Evolutionary conservation across 2,329 filamentous ascomycete genomes (phyloP), one percentile per base, ranked within the genome.

Genomic region (Colletotrichum sp.): DNA sequence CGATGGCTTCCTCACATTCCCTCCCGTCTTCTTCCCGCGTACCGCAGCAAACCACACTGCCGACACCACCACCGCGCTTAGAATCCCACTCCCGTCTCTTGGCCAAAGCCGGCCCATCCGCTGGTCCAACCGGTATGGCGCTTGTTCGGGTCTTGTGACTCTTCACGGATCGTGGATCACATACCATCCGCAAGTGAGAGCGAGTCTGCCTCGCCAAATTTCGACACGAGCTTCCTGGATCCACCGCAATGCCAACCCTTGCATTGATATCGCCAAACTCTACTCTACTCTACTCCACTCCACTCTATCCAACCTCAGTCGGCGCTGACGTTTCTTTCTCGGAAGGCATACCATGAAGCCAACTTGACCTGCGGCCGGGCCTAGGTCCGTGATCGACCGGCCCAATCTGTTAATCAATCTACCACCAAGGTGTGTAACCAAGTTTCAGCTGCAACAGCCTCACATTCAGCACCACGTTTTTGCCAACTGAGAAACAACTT

Each of bases 1-100:
- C 2, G 8, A 30, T n/a, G 25, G 58, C 28, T 61, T n/a, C 25
- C 28, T 10, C 8, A 9, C 34, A 28, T 65, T 28, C 61, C 8
- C 7, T 27, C 30, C 28, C 62, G 4, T 58, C 32, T 34, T 48
- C 58, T 27, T 18, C 25, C 22, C 68, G 34, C 67, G 69, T 75
- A 75, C 66, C 64, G 34, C 70, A 75, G 70, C 73, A 75, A 75
- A 68, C 73, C 73, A 73, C 30, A 73, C 39, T 2, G 16, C 39
- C 18, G 39, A 28, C 28, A 58, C 48, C 8, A 6, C 32, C 2
- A 16, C 8, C 64, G 64, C 70, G 73, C 27, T 60, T 68, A 34
- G 36, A n/a, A 34, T 16, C 22, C 43, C 43, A 48, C 18, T 48
- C n/a, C 43, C 18, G 8, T 12, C 28, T 32, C 58, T 48, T 62